Percentiles rank a stretch among this genome's conserved stretches.
Evolutionary conservation across 139 green algal genomes (phyloP).

Genomic region (Chlorella vulgaris): DNA sequence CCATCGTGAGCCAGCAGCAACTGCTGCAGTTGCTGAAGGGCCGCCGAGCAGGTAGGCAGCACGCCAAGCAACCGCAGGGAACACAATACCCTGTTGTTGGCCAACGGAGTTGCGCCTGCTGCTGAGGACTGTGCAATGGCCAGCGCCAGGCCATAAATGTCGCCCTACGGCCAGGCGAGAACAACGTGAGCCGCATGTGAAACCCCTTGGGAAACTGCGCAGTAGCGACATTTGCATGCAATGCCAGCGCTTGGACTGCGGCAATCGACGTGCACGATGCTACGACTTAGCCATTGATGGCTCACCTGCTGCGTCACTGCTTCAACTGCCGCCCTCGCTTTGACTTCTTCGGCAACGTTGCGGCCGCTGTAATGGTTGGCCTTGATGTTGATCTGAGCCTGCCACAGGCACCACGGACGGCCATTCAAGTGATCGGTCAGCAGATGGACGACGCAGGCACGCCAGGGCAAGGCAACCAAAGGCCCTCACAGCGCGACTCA

Average conservation of each 20-base stretch:
- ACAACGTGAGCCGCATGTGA: too few relatives aligned
- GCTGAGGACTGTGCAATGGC: neutral
- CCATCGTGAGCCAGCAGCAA: constrained; percentile 29
- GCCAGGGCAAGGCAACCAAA: neutral
- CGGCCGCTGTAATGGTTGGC: constrained; percentile 1
- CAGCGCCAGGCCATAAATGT: neutral
- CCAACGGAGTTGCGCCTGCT: neutral
- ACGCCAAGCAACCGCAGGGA: constrained; percentile 56
- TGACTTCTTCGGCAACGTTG: neutral
- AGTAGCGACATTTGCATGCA: too few relatives aligned
- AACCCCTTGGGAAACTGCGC: too few relatives aligned
- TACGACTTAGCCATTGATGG: too few relatives aligned
- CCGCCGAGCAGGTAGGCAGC: constrained; percentile 63
- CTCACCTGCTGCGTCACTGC: constrained; percentile 3
- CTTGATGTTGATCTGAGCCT: neutral
- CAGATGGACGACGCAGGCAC: neutral
- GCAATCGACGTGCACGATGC: too few relatives aligned
- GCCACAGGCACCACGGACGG: too few relatives aligned
- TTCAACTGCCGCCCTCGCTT: neutral
- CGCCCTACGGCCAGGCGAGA: neutral
- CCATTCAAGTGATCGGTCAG: neutral
- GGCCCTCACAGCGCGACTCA: too few relatives aligned
- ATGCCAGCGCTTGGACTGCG: too few relatives aligned
- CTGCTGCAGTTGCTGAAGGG: constrained; percentile 34
- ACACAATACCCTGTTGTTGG: neutral